Evolutionary conservation across 2,329 filamentous ascomycete species (phyloP), one percentile per base, ranked within the genome.

Genomic region (Ophiostoma piceae): DNA sequence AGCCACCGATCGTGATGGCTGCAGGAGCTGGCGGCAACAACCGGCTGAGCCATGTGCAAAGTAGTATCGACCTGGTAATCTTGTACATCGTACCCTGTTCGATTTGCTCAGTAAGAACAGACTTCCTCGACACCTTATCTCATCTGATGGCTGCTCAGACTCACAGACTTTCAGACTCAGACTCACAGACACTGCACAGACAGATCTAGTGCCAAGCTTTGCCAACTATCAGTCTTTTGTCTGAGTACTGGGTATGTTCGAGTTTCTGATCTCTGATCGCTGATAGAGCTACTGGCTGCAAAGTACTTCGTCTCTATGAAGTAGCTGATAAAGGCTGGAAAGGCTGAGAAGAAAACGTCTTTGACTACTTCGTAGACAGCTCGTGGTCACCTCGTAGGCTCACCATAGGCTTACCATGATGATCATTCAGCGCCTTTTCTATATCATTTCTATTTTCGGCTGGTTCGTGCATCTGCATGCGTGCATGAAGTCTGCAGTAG

Each of bases 401-500:
- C 2, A 43, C 41, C 41, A 43, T 43, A 47, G 43, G 43, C 11
- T 47, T 8, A 47, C 43, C 43, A 47, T 47, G 43, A 7, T 5
- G 16, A 47, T 7, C 5, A n/a, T 8, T 1, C 19, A 47, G 43
- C 8, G 51, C 16, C n/a, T 22, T 22, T 22, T 9, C 26, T 4
- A 4, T 11, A 22, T 57, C 9, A 3, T 14, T 12, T 57, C 51
- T 57, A 57, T 57, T 57, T 26, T 29, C 51, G 51, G 51, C 51
- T 47, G 16, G 43, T 19, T 43, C 19, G 43, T 47, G 43, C 16
- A 47, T 47, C 16, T 43, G 41, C 41, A 43, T 54, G 47, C n/a
- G 26, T 57, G 51, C 51, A 57, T 57, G 51, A 57, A 22, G 51
- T 26, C 51, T 57, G 9, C 51, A 57, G 51, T 57, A 57, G 51